A percentile compares a stretch with the other conserved stretches of the same genome.
Evolutionary conservation across 352 stramenopile genomes (phyloP).

Genomic region (Thalassiosira mediterranea): DNA sequence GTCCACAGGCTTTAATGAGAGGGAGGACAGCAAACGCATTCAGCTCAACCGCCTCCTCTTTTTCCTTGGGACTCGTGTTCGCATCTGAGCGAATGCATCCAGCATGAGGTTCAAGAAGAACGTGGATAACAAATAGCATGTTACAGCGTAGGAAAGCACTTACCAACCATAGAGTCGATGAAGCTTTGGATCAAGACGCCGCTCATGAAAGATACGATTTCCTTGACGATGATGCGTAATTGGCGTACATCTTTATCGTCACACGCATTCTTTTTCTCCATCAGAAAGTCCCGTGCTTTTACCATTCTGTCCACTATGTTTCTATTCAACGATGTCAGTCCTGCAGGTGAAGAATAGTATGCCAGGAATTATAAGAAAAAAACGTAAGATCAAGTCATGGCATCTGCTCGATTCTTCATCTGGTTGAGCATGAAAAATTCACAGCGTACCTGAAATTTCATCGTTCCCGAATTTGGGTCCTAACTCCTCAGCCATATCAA

Average conservation of each 20-base stretch:
- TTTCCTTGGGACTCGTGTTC: slow-evolving; percentile 34
- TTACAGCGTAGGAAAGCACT: slow-evolving; percentile 37
- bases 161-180: slow-evolving; percentile 53
- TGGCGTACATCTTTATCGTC: slow-evolving; percentile 26
- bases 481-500: slow-evolving; percentile 53
- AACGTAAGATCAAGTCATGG: too few species aligned
- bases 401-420: too few species aligned
- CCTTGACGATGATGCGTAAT: slow-evolving; percentile 60
- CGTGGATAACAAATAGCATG: slow-evolving; percentile 43
- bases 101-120: slow-evolving; percentile 50
- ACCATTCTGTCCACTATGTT: slow-evolving; percentile 59
- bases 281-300: slow-evolving; percentile 38
- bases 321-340: slow-evolving; percentile 57
- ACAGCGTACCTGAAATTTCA: slow-evolving; percentile 25
- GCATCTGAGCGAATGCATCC: too few species aligned
- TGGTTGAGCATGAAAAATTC: too few species aligned
- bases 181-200: slow-evolving; percentile 61
- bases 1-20: slow-evolving; percentile 66
- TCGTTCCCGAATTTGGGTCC: slow-evolving; percentile 47
- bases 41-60: slow-evolving; percentile 70
- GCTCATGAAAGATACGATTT: slow-evolving; percentile 61
- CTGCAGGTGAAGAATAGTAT: too few species aligned
- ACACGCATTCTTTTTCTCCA: slow-evolving; percentile 31
- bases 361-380: too few species aligned
- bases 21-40: slow-evolving; percentile 71